Evolutionary conservation across 2,329 filamentous ascomycete genomes (phyloP).

Genomic region (Trichoderma sp.): DNA sequence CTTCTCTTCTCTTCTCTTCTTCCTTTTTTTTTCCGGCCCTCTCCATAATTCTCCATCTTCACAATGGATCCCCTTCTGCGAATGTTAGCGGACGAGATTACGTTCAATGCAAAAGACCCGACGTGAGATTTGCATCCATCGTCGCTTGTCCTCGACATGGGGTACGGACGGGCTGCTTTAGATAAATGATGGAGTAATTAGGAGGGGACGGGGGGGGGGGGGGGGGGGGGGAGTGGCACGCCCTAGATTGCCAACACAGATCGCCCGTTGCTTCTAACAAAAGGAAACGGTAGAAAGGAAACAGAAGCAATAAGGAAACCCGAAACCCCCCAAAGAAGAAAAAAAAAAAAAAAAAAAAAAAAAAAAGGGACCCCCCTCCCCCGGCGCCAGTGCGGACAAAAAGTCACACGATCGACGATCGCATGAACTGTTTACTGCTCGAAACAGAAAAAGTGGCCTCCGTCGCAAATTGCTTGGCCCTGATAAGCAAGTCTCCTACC

Average conservation of each 20-base stretch:
- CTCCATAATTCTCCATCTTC: background rate
- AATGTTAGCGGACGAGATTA: conserved; percentile 8
- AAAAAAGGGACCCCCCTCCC: background rate
- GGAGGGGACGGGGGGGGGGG: no score
- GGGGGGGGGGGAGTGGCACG: background rate
- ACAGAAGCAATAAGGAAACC: no score
- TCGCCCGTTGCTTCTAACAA: background rate
- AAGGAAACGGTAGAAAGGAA: no score
- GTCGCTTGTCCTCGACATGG: conserved; percentile 4
- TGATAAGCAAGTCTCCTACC: background rate
- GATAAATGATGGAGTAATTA: conserved; percentile 2
- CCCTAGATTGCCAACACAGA: conserved; percentile 5
- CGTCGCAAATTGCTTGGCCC: conserved; percentile 15
- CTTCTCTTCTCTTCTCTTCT: background rate
- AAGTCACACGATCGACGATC: conserved; percentile 19
- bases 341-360: background rate
- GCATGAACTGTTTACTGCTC: conserved; percentile 15
- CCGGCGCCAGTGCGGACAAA: background rate
- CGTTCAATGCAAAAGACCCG: conserved; percentile 5
- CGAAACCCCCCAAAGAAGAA: background rate
- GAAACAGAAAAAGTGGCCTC: conserved; percentile 16
- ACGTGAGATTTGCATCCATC: background rate
- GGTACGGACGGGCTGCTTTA: background rate
- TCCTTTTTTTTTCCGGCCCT: background rate
- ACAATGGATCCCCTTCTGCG: background rate